Percentiles rank a stretch among this genome's conserved stretches.
phyloP scores from a whole-genome alignment of 345 rosid species.

The Angophora floribunda region DNA sequence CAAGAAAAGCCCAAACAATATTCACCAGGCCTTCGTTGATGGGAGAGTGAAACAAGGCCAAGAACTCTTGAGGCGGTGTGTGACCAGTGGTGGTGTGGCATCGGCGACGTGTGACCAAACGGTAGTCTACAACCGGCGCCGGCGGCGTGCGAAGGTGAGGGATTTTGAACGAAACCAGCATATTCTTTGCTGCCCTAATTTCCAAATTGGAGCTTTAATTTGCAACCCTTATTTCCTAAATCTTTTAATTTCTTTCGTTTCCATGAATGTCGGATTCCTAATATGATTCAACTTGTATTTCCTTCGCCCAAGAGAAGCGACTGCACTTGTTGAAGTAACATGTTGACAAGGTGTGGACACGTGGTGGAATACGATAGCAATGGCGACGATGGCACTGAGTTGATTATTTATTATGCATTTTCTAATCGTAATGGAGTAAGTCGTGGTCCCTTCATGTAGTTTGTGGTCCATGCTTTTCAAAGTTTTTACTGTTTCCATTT shows the following conservation, averaged over 20 bases:
- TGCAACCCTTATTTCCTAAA: not conserved
- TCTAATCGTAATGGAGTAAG: not conserved
- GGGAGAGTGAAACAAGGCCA: not conserved
- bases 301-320: not conserved
- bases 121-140: not conserved
- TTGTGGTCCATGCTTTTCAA: not conserved
- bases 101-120: not conserved
- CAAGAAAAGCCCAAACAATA: not conserved
- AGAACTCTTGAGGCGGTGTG: not conserved
- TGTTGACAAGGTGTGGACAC: not conserved
- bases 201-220: not conserved
- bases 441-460: not conserved
- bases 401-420: too few species aligned
- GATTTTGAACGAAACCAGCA: not conserved
- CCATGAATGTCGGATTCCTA: not conserved
- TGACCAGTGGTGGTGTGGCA: rapidly evolving
- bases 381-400: not conserved
- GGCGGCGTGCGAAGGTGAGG: not conserved
- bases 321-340: not conserved
- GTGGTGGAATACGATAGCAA: not conserved
- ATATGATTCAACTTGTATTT: not conserved
- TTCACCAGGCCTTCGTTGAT: not conserved
- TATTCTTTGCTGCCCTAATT: not conserved
- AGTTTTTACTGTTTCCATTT: rapidly evolving
- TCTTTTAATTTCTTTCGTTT: too few species aligned